Base-by-base conservation (phyloP, 2,329 filamentous ascomycete species). In the Colletotrichum noveboracense region DNA sequence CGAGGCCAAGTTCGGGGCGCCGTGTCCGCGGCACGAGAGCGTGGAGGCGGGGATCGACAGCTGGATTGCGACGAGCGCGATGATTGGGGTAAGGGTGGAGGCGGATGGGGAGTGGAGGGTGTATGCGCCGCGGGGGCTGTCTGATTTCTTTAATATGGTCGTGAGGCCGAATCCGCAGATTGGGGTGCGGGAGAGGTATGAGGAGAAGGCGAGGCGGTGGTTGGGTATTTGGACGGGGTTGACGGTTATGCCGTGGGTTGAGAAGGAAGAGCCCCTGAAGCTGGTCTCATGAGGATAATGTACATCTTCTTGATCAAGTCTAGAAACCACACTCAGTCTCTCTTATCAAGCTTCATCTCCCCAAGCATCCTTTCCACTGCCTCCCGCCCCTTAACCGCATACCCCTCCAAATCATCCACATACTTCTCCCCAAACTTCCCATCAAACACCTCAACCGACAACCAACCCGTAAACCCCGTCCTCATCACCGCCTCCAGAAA, bases 401-500 rank as follows among this genome's bases (percentile, higher is more conserved):
- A 84, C 34, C 52, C 55, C 16, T 60, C 66, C 66, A 84, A 36
- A 34, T 83, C 79, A 24, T 82, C 79, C 1, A 81, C 81, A 34
- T 82, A 83, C 74, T 83, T 83, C 21, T 80, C 71, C 69, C 80
- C 78, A 32, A 82, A 83, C 64, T 69, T 62, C 10, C 81, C 81
- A 48, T 84, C 83, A 78, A 83, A 84, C 0, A 94, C 90, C 82
- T 95, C 93, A 74, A 94, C 90, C 0, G 91, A 93, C 76, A 95
- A 89, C 90, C 91, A 94, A 0, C 89, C 90, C 56, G 90, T 84
- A 76, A 94, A 94, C 0, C 94, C 93, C 0, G 94, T 95, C 71
- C 85, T 85, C 30, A 95, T 81, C 2, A 96, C 93, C 4, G 93
- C 93, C 75, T 86, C 88, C 2, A 92, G 85, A 70, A 95, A 91